Base-by-base conservation (phyloP, 73 alveolate species). In the Paramecium primaurelia region DNA sequence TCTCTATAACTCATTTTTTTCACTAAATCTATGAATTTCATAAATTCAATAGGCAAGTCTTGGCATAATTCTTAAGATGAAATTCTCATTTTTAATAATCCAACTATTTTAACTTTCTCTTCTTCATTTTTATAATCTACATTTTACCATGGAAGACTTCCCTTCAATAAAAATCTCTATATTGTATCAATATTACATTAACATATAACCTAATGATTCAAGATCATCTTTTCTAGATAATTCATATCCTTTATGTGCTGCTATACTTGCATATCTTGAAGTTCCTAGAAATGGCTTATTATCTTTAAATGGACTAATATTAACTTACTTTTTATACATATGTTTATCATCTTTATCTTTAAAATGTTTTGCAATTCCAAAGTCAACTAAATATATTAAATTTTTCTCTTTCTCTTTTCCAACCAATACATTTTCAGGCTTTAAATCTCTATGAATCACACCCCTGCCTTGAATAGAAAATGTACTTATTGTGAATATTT, bases 121-220 rank as follows among this genome's bases (percentile, higher is more conserved):
- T 96, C 96, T 92, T 96, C 97, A 10, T 96, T 88, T 86, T 95
- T 92, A 3, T 98, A 98, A 84, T 93, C 85, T 91, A 94, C 93
- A 5, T 99, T 99, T 83, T 96, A 96, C 99, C 99, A 98, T 26
- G 99, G 99, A 47, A 95, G 60, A 58, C 85, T 88, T 22, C 97
- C 96, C 32, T 93, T 93, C 37, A 69, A 30, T 92, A 95, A 92
- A 58, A 92, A 95, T 93, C 87, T 73, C 59, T 73, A 12, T 73
- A 88, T 12, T 38, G 59, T 37, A 73, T 73, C 60, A 30, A 73
- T 36, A 37, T 73, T 73, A 73, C 87, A 95, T 93, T 88, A 97
- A 51, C 42, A 97, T 96, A 42, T 96, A 96, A n/a, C 98, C 98
- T 49, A 95, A 68, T 38, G 95, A 73, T 73, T 96, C 98, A 8